phyloP scores from a whole-genome alignment of 2,329 filamentous ascomycete species.

The Diplocarpon mali region DNA sequence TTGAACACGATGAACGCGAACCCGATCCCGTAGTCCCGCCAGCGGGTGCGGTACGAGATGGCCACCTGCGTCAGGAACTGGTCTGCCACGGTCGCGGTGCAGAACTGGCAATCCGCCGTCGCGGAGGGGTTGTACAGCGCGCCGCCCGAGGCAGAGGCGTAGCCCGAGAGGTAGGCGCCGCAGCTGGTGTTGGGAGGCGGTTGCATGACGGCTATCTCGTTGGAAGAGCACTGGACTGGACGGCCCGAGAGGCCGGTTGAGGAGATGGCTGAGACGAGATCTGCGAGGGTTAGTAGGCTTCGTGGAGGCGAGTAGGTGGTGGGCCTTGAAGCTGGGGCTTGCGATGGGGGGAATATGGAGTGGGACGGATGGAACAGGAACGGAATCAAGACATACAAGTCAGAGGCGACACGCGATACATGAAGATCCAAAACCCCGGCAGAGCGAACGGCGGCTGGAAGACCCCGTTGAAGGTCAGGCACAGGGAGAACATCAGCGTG shows the following conservation, averaged over 20 bases:
- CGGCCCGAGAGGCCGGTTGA: conserved; percentile 59
- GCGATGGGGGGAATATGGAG: neutral
- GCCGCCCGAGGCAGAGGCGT: conserved; percentile 39
- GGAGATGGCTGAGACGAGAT: conserved; percentile 61
- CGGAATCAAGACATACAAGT: conserved; percentile 23
- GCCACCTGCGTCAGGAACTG: conserved; percentile 36
- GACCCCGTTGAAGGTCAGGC: conserved; percentile 66
- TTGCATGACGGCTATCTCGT: conserved; percentile 57
- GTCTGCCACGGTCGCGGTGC: conserved; percentile 40
- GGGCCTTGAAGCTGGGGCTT: neutral
- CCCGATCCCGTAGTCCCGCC: conserved; percentile 56
- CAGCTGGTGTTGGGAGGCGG: conserved; percentile 49
- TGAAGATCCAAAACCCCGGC: conserved; percentile 74
- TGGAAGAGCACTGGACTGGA: conserved; percentile 51
- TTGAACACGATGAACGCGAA: conserved; percentile 48
- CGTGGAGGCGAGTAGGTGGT: neutral
- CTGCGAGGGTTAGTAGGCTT: conserved; percentile 40
- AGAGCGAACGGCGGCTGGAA: conserved; percentile 52
- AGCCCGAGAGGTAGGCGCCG: conserved; percentile 42
- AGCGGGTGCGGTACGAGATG: conserved; percentile 45
- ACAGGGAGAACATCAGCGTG: conserved; percentile 63
- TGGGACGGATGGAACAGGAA: neutral
- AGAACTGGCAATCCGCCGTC: conserved; percentile 39
- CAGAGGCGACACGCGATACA: conserved; percentile 59
- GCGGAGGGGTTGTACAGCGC: conserved; percentile 10